These are phyloP conservation scores for Xylariomycetidae sp. DNA, from an alignment of 2,329 filamentous ascomycete genomes.

Conservation along the genomic window DNA sequence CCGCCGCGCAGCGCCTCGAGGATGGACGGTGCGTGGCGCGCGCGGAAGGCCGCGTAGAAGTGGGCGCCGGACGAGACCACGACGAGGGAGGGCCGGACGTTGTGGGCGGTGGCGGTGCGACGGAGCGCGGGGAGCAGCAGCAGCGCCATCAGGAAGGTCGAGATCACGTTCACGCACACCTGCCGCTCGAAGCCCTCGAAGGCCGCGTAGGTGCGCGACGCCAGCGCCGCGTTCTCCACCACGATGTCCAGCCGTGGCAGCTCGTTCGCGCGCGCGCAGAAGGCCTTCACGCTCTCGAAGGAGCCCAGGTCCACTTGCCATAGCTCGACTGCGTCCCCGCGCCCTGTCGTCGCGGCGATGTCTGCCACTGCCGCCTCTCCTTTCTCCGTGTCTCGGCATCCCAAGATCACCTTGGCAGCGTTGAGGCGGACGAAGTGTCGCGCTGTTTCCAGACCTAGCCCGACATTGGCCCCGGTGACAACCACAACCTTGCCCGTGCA, in stretches of 20 bases:
- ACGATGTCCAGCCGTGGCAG: conserved; percentile 37
- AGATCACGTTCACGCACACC: conserved; percentile 41
- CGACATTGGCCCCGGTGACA: conserved; percentile 38
- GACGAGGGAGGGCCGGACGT: conserved; percentile 29
- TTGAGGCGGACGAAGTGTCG: conserved; percentile 34
- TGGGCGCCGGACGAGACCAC: conserved; percentile 36
- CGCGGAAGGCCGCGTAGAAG: conserved; percentile 15
- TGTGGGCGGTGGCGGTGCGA: conserved; percentile 26
- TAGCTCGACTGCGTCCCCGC: conserved; percentile 28
- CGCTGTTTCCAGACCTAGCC: conserved; percentile 36
- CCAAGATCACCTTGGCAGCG: conserved; percentile 36
- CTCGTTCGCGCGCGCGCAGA: conserved; percentile 25
- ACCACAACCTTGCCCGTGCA: conserved; percentile 30
- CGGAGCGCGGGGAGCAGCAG: conserved; percentile 35
- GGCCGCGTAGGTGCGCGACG: conserved; percentile 10
- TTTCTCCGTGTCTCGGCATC: conserved; percentile 32
- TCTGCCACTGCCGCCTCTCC: conserved; percentile 34
- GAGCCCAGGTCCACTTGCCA: conserved; percentile 39
- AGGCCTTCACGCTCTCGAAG: conserved; percentile 31
- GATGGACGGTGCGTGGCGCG: conserved; percentile 16
- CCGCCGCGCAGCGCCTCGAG: conserved; percentile 3
- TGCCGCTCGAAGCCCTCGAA: conserved; percentile 36
- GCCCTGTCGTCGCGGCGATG: conserved; percentile 23
- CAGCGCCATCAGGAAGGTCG: conserved; percentile 36
- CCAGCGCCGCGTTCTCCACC: conserved; percentile 35